Conservation (phyloP, 139 green algal genomes). For the Asterochloris sp. region DNA sequence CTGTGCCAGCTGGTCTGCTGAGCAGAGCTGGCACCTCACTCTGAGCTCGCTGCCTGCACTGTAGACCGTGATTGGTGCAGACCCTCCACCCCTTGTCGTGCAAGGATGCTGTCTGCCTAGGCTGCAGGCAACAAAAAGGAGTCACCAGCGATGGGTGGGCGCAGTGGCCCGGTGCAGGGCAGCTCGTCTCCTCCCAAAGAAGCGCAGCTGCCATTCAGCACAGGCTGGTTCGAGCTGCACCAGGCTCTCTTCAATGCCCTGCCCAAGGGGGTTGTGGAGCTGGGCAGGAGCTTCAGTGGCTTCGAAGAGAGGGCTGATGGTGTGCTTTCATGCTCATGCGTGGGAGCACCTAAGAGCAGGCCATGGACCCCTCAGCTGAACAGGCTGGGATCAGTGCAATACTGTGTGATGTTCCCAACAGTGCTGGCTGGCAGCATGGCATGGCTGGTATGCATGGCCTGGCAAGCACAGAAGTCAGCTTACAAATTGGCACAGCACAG, state of each 20-base stretch:
- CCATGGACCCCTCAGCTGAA: too few species aligned
- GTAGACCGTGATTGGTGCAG: neutral
- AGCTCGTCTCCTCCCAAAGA: too few species aligned
- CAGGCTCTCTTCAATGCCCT: neutral
- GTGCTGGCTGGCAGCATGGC: too few species aligned
- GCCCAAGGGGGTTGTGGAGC: neutral
- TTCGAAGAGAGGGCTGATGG: neutral
- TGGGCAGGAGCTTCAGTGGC: neutral
- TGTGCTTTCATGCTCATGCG: neutral
- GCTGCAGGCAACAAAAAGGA: too few species aligned
- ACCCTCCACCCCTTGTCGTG: too few species aligned
- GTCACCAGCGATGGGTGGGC: too few species aligned
- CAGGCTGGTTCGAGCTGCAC: slow-evolving; percentile 2
- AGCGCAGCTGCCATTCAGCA: too few species aligned
- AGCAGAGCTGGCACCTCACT: neutral
- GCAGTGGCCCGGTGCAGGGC: too few species aligned
- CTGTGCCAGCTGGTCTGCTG: neutral
- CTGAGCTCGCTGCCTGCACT: slow-evolving; percentile 4
- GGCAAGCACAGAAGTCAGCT: neutral
- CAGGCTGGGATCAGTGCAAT: too few species aligned
- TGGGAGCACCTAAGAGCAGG: too few species aligned
- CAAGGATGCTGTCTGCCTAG: too few species aligned
- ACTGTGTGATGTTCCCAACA: too few species aligned
- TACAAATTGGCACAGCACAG: neutral
- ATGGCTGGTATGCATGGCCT: neutral